Evolutionary conservation across 768 basidiomycete species (phyloP), one percentile per base, ranked within the genome.

Genomic region (Russula griseocarnosa): DNA sequence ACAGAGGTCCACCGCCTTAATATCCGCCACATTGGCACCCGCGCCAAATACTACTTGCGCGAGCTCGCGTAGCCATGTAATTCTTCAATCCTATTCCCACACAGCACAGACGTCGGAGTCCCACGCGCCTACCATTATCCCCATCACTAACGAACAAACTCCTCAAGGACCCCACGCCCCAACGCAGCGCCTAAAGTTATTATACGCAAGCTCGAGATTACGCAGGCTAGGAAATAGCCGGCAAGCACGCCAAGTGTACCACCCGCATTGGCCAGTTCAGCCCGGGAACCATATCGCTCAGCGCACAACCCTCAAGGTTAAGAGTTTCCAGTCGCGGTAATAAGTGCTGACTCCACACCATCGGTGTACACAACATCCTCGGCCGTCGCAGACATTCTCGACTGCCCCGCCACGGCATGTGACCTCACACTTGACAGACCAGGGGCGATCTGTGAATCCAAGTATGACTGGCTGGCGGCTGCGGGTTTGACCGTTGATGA

Each of bases 291-390:
- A n/a, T n/a, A n/a, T n/a, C n/a, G n/a, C n/a, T n/a, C n/a, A n/a
- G n/a, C n/a, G n/a, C n/a, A n/a, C n/a, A n/a, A n/a, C n/a, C n/a
- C n/a, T n/a, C n/a, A n/a, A n/a, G n/a, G n/a, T n/a, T n/a, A n/a
- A n/a, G n/a, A n/a, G n/a, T n/a, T n/a, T n/a, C n/a, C n/a, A n/a
- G n/a, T n/a, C n/a, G n/a, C n/a, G n/a, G n/a, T n/a, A n/a, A n/a
- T n/a, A n/a, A n/a, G n/a, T n/a, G n/a, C n/a, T n/a, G n/a, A n/a
- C n/a, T n/a, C n/a, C n/a, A n/a, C n/a, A 13, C 95, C 95, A 73
- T 98, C 95, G 22, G 82, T 87, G 69, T 92, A 96, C 1, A 94
- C 94, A 14, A 88, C 76, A 47, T 76, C 73, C 68, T 73, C 76
- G 3, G 70, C 72, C 3, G 44, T 55, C 61, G 73, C 75, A 14